Evolutionary conservation across 2,329 filamentous ascomycete species (phyloP).

Genomic region (Ceratocystis cubensis): DNA sequence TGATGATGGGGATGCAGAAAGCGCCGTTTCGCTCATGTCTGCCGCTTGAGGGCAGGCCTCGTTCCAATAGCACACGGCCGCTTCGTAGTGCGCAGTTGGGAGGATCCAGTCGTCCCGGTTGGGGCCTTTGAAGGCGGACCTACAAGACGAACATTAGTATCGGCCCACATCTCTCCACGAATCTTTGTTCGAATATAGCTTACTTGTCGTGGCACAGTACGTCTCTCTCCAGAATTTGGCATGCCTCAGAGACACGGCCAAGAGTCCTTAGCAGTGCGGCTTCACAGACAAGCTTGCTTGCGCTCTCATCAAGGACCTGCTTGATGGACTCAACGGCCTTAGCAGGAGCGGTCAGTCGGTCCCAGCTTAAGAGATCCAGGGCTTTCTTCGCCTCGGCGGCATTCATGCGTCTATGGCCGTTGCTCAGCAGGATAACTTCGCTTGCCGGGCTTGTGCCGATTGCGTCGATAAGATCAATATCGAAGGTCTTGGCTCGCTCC

Average conservation of each 20-base stretch:
- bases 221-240: slow-evolving; percentile 47
- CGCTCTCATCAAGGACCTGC: slow-evolving; percentile 46
- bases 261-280: slow-evolving; percentile 54
- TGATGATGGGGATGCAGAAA: background rate
- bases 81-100: slow-evolving; percentile 73
- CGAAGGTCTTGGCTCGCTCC: slow-evolving; percentile 53
- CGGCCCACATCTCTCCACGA: background rate
- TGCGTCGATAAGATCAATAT: slow-evolving; percentile 62
- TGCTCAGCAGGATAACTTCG: slow-evolving; percentile 94
- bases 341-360: slow-evolving; percentile 41
- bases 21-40: slow-evolving; percentile 18
- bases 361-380: slow-evolving; percentile 50
- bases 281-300: slow-evolving; percentile 53
- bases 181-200: slow-evolving; percentile 23
- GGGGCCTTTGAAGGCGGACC: slow-evolving; percentile 43
- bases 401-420: slow-evolving; percentile 72
- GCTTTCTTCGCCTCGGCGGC: slow-evolving; percentile 50
- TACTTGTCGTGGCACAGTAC: slow-evolving; percentile 54
- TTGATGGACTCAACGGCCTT: slow-evolving; percentile 33
- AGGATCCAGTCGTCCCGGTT: slow-evolving; percentile 57
- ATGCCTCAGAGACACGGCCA: slow-evolving; percentile 52
- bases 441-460: slow-evolving; percentile 68
- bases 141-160: slow-evolving; percentile 25
- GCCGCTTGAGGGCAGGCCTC: slow-evolving; percentile 40
- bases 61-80: slow-evolving; percentile 69